Conservation (phyloP, 176 grass and related monocot genomes). For the Canna indica region DNA sequence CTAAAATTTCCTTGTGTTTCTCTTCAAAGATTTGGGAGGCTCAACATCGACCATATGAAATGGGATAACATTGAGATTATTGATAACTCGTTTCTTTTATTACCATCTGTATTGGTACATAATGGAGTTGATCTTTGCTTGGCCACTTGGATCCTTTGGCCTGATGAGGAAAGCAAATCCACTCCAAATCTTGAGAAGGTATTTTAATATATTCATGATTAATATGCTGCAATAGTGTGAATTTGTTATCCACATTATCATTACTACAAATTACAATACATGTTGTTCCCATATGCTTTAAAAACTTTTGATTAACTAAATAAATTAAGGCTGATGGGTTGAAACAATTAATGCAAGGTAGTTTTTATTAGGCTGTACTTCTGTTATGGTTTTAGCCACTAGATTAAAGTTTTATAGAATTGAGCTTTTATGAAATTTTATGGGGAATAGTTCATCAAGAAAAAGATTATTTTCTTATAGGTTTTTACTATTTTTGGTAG, state of each 20-base stretch:
- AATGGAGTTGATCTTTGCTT: constrained; percentile 69
- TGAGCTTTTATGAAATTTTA: too few species aligned
- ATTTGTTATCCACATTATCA: background rate
- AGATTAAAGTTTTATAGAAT: too few species aligned
- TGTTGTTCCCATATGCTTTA: background rate
- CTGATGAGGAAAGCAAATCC: constrained; percentile 84
- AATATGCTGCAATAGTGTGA: background rate
- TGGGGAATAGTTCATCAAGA: too few species aligned
- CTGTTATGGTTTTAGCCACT: too few species aligned
- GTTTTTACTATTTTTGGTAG: too few species aligned
- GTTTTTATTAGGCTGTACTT: background rate
- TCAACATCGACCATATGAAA: constrained; percentile 42
- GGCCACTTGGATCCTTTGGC: constrained; percentile 76
- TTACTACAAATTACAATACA: background rate
- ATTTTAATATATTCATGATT: background rate
- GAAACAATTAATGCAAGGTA: background rate
- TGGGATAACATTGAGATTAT: constrained; percentile 47
- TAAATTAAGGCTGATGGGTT: background rate
- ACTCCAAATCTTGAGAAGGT: constrained; percentile 88
- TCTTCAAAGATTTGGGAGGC: constrained; percentile 52
- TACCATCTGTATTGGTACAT: constrained; percentile 53
- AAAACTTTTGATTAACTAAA: background rate
- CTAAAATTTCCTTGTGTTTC: constrained; percentile 67
- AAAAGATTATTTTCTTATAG: too few species aligned
- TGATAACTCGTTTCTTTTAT: constrained; percentile 54